Evolutionary conservation across 495 filamentous ascomycete genomes (phyloP).

Genomic region (Hypoxylon subgilvum): DNA sequence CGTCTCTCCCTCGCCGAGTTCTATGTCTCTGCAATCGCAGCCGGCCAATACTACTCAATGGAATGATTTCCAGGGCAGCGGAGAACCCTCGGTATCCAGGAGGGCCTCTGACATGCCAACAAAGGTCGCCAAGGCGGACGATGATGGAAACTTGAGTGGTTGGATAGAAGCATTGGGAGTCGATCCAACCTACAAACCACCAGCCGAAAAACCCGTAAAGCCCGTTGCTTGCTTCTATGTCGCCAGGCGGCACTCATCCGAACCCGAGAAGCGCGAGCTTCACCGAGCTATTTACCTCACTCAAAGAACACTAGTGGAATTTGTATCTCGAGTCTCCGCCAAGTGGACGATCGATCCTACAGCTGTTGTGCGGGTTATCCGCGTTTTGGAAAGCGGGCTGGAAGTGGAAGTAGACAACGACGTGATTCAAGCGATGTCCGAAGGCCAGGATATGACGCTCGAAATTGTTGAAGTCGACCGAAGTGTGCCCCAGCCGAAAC

Average conservation of each 20-base stretch:
- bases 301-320: constrained; percentile 72
- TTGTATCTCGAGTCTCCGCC: constrained; percentile 70
- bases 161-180: constrained; percentile 94
- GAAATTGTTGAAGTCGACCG: constrained; percentile 51
- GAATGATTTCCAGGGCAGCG: constrained; percentile 46
- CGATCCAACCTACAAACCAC: constrained; percentile 82
- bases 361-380: constrained; percentile 71
- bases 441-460: constrained; percentile 86
- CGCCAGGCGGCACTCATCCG: constrained; percentile 61
- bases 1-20: constrained; percentile 75
- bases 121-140: constrained; percentile 54
- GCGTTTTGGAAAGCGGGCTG: constrained; percentile 71
- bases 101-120: constrained; percentile 58
- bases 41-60: constrained; percentile 51
- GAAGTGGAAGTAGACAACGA: constrained; percentile 91
- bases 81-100: constrained; percentile 47
- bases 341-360: constrained; percentile 80
- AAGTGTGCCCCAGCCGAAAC: constrained; percentile 46
- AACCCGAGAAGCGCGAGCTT: constrained; percentile 63
- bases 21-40: constrained; percentile 63
- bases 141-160: constrained; percentile 65
- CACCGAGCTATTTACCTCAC: constrained; percentile 88
- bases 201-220: constrained; percentile 71
- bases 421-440: constrained; percentile 80
- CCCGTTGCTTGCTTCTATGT: constrained; percentile 89